Evolutionary conservation across 768 basidiomycete genomes (phyloP).

Genomic region (Dioszegia aurantiaca): DNA sequence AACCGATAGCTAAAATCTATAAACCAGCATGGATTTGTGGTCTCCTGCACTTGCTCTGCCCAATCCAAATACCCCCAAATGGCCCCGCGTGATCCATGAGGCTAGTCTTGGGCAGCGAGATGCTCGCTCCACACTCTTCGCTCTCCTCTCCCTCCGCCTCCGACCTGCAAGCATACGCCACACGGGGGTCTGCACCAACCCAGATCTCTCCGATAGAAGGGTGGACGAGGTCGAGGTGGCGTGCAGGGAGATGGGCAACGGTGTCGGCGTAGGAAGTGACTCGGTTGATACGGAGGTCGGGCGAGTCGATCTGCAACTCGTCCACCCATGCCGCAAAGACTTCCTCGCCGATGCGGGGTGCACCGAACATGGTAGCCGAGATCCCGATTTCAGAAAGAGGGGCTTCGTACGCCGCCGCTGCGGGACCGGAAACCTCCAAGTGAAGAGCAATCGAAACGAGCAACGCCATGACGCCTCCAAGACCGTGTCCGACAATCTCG

Average conservation of each 20-base stretch:
- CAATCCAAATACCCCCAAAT: slow-evolving; percentile 43
- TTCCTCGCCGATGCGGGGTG: slow-evolving; percentile 39
- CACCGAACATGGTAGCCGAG: slow-evolving; percentile 31
- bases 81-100: slow-evolving; percentile 44
- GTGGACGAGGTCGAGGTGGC: slow-evolving; percentile 33
- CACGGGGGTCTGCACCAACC: slow-evolving; percentile 39
- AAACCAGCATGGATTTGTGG: neutral
- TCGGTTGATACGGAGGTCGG: slow-evolving; percentile 23
- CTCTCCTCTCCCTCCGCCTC: slow-evolving; percentile 17
- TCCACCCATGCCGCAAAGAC: slow-evolving; percentile 37
- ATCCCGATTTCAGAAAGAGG: slow-evolving; percentile 26
- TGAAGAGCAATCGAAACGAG: slow-evolving; percentile 35
- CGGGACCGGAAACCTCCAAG: slow-evolving; percentile 23
- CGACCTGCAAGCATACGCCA: slow-evolving; percentile 30
- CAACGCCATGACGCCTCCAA: slow-evolving; percentile 36
- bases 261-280: slow-evolving; percentile 43
- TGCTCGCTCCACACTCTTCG: slow-evolving; percentile 21
- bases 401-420: slow-evolving; percentile 14
- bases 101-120: slow-evolving; percentile 29
- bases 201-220: slow-evolving; percentile 39
- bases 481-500: slow-evolving; percentile 44
- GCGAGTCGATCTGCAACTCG: slow-evolving; percentile 15
- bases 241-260: slow-evolving; percentile 40
- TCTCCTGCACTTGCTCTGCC: slow-evolving; percentile 19
- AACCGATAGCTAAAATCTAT: neutral